Evolutionary conservation across 192 early-diverging fungal species (phyloP), one percentile per base, ranked within the genome.

Genomic region (Tieghemiomyces parasiticus): DNA sequence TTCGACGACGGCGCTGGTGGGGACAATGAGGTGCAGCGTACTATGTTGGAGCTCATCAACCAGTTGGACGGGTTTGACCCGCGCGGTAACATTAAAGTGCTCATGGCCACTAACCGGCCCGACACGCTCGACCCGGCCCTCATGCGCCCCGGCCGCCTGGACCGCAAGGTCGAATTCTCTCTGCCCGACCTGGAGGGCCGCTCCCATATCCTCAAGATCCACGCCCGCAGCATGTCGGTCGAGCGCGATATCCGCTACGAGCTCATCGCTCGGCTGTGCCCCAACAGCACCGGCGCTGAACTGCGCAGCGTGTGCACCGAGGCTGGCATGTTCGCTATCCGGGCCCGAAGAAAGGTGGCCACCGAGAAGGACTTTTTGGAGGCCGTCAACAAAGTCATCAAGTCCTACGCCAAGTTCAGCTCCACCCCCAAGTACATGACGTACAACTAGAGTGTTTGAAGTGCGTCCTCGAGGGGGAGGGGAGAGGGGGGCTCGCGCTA

Each of bases 311-410:
- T 99, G 55, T 99, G 96, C 77, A 99, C 96, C 31, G 96, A 99
- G 74, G 94, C 96, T 9, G 96, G 96, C 60, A 99, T 99, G 96
- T 99, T 92, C 81, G 96, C 96, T 1, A 99, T 99, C 63, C 81
- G 96, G 14, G 88, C 92, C 55, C 81, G 96, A 69, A 85, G 94
- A 81, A 97, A 97, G 86, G 81, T 97, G 20, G 95, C 97, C 22
- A 97, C 92, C 25, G 97, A 99, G 71, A 97, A 99, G 79, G 97
- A 99, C 78, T 99, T 96, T 76, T 81, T 99, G 75, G 95, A 99
- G 70, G 78, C 93, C 28, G 95, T 99, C 19, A 93, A 96, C 78
- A 99, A 99, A 82, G 97, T 99, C 60, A 95, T 99, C 80, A 97
- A 97, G 82, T 82, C 81, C 45, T 99, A 99, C 66, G 89, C 92